Evolutionary conservation across 352 stramenopile genomes (phyloP), one percentile per base, ranked within the genome.

Genomic region (Globisporangium paroecandrum): DNA sequence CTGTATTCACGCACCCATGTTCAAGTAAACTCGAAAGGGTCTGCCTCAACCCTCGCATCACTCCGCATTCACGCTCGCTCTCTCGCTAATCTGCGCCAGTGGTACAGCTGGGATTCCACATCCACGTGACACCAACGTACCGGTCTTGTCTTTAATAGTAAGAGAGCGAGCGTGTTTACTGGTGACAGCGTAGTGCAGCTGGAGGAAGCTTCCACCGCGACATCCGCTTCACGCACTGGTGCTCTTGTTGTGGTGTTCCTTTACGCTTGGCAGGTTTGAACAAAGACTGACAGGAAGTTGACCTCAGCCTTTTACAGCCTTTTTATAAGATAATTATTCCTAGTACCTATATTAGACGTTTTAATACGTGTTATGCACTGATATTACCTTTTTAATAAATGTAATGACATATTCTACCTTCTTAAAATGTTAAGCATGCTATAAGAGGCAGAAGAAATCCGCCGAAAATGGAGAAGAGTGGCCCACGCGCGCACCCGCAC

Each of bases 261-360:
- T 41, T 59, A 59, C 54, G 18, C 18, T 51, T 51, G 43, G 43
- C 43, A 51, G 15, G 43, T 51, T 51, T 51, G 43, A 51, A 51
- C 3, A 18, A 10, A 8, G 22, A n/a, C 51, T 56, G 49, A 56
- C 9, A 27, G 22, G 3, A 56, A n/a, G 43, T 49, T 51, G 43
- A 22, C 3, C 51, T 29, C 22, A 9, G 3, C 20, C 1, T 57
- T 56, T 20, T 15, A 56, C 0, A 56, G 3, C 49, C 49, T 56
- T 13, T 20, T 25, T n/a, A 46, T 46, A 15, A 18, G 1, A 15
- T 18, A 43, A 5, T 15, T 43, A 43, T 43, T 3, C 0, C 36
- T 15, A 5, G 1, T 15, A 43, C 36, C 36, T 43, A 13, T 43
- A 4, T 2, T 1, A 41, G 2, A 0, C 9, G 8, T 13, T 41